Evolutionary conservation across 441 rosid genomes (phyloP).

Genomic region (Pelargonium cotyledonis): DNA sequence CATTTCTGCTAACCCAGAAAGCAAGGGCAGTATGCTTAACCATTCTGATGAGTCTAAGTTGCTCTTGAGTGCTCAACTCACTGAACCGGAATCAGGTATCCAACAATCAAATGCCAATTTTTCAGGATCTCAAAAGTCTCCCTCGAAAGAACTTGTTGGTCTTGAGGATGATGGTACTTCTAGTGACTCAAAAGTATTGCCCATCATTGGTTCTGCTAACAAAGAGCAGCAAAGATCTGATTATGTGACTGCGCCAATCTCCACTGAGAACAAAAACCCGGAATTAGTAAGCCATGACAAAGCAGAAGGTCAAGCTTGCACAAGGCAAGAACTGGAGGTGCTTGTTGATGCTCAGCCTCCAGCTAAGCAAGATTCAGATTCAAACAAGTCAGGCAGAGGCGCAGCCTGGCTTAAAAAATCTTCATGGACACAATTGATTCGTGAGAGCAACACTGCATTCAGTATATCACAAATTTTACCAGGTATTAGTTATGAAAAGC

Average conservation of each 20-base stretch:
- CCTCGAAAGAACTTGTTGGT: conserved; percentile 64
- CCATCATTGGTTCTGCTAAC: conserved; percentile 24
- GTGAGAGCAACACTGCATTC: conserved; percentile 40
- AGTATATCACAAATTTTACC: conserved; percentile 63
- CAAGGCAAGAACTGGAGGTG: conserved; percentile 17
- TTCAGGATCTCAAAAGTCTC: conserved; percentile 60
- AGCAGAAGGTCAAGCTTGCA: conserved; percentile 14
- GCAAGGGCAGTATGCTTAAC: conserved; percentile 20
- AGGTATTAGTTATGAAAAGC: conserved; percentile 28
- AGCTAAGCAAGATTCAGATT: conserved; percentile 16
- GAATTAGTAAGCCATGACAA: conserved; percentile 20
- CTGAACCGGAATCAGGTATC: conserved; percentile 21
- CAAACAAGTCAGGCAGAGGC: conserved; percentile 46
- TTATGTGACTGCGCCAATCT: conserved; percentile 10
- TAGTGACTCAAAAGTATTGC: conserved; percentile 43
- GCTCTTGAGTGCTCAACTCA: conserved; percentile 18
- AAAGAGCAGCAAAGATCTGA: conserved; percentile 26
- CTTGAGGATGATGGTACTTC: conserved; percentile 31
- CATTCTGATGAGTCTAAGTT: conserved; percentile 12
- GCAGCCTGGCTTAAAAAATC: conserved; percentile 68
- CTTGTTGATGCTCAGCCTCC: conserved; percentile 22
- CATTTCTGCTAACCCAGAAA: conserved; percentile 19
- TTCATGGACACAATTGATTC: conserved; percentile 77
- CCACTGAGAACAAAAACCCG: conserved; percentile 21
- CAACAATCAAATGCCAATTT: conserved; percentile 24